phyloP scores from a whole-genome alignment of 2,329 filamentous ascomycete species.

The Monascus ruber region DNA sequence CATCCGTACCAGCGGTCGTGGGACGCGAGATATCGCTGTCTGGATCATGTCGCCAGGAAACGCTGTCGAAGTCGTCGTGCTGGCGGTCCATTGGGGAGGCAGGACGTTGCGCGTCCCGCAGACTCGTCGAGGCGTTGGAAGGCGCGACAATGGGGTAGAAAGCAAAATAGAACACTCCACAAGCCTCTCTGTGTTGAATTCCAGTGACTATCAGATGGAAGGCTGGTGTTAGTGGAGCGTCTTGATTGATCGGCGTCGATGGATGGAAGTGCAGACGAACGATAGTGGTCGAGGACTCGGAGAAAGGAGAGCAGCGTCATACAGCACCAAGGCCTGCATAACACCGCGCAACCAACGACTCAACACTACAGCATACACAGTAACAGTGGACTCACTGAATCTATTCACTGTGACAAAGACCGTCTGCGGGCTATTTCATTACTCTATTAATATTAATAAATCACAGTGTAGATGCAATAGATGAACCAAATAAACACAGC shows the following conservation, averaged over 20 bases:
- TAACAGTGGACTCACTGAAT: too few species aligned
- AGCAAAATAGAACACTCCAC: too few species aligned
- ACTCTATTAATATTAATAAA: neutral
- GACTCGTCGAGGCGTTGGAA: neutral
- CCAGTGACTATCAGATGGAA: too few species aligned
- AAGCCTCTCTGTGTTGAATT: too few species aligned
- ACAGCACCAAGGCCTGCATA: neutral
- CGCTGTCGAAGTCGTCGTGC: conserved; percentile 65
- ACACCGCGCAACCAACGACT: neutral
- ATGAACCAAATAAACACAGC: conserved; percentile 3
- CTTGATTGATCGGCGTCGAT: neutral
- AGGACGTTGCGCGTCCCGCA: conserved; percentile 2
- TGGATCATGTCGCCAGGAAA: conserved; percentile 61
- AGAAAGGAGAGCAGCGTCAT: neutral
- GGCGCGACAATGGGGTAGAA: too few species aligned
- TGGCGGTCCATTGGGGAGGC: conserved; percentile 29
- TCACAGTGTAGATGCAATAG: neutral
- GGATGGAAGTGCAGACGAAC: neutral
- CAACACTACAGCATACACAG: too few species aligned
- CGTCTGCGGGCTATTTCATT: too few species aligned
- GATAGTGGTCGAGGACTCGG: neutral
- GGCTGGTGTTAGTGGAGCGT: too few species aligned
- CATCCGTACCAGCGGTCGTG: conserved; percentile 30
- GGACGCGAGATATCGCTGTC: conserved; percentile 37
- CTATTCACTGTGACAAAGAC: too few species aligned